Evolutionary conservation across 495 filamentous ascomycete species (phyloP).

Genomic region (Talaromyces nanjingensis): DNA sequence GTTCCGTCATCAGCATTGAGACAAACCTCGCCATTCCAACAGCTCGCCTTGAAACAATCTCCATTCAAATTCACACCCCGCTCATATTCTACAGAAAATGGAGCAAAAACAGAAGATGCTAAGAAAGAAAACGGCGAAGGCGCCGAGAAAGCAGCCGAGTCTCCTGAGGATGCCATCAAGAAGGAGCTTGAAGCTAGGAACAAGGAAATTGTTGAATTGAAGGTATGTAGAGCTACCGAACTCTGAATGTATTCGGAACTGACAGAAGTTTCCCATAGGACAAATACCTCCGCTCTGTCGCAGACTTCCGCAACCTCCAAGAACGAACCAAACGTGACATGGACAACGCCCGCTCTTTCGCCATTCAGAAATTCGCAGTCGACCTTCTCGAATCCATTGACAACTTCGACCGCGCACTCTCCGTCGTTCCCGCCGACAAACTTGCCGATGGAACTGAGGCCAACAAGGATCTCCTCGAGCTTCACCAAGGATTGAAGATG

Average conservation of each 20-base stretch:
- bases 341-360: constrained; percentile 79
- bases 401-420: constrained; percentile 89
- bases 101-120: constrained; percentile 23
- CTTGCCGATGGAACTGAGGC: constrained; percentile 41
- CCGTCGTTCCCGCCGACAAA: constrained; percentile 67
- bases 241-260: constrained; percentile 6
- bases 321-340: constrained; percentile 89
- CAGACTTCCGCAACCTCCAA: constrained; percentile 96
- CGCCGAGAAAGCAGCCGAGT: constrained; percentile 36
- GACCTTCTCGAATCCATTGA: constrained; percentile 92
- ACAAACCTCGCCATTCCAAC: constrained; percentile 32
- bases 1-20: constrained; percentile 29
- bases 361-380: constrained; percentile 88
- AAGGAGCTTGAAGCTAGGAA: constrained; percentile 78
- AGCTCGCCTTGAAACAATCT: constrained; percentile 24
- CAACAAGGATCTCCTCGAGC: constrained; percentile 63
- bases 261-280: constrained; percentile 51
- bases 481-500: constrained; percentile 90
- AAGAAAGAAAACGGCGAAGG: constrained; percentile 28
- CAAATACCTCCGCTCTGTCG: constrained; percentile 83
- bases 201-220: constrained; percentile 75
- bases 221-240: constrained; percentile 48
- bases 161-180: constrained; percentile 36
- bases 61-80: constrained; percentile 14
- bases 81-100: constrained; percentile 39